Evolutionary conservation across 139 green algal species (phyloP), one percentile per base, ranked within the genome.

Genomic region (Tetratostichococcus sp.): DNA sequence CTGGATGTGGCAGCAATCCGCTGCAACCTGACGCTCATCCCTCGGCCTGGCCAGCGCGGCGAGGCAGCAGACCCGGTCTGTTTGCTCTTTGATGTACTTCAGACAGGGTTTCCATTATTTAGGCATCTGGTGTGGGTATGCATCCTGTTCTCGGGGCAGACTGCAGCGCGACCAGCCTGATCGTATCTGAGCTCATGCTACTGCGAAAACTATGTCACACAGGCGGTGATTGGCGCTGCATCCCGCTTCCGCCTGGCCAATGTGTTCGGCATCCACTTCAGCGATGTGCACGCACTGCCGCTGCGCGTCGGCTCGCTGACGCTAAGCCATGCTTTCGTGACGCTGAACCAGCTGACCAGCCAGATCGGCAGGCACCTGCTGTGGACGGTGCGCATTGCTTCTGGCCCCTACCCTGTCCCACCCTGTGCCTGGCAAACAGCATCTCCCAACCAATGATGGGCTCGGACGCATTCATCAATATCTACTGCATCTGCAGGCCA

Each of bases 21-120:
- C 30, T 72, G 87, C 75, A 90, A 89, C 57, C 62, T 90, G 58
- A 86, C 81, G 6, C 66, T 90, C 2, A 75, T 82, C 19, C 72
- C 85, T 42, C 75, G 65, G 34, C 31, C 75, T 19, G 77, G 69
- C 69, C 33, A 66, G 33, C n/a, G 70, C 28, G 69, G 67, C 34
- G 71, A 77, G 8, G 59, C 72, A n/a, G n/a, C n/a, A 8, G 65
- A 77, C 11, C n/a, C 57, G 0, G 30, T 33, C 4, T 30, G n/a
- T n/a, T 68, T 50, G 74, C 65, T 32, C 5, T 25, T 30, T 32
- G n/a, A 65, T 39, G 23, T 17, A 30, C 30, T 4, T 25, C 26
- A 39, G 42, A 16, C 31, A 25, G 30, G 73, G 23, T 22, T 82
- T 17, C n/a, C n/a, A n/a, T n/a, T n/a, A n/a, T n/a, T n/a, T n/a